Evolutionary conservation across 2,329 filamentous ascomycete genomes (phyloP).

Genomic region (Trichoderma citrinoviride): DNA sequence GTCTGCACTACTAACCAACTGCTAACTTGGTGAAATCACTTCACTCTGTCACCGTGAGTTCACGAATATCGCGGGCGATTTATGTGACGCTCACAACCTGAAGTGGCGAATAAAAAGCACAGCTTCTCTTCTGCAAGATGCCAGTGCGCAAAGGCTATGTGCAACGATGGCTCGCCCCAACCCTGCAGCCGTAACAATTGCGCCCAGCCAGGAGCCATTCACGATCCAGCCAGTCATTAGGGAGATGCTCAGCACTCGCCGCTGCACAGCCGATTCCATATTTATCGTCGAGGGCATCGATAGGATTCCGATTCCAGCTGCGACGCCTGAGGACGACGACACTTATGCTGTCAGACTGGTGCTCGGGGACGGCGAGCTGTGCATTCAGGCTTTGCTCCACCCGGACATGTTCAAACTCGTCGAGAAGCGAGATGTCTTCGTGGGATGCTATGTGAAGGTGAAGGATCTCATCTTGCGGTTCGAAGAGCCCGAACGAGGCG

Average conservation of each 20-base stretch:
- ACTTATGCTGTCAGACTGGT: slow-evolving; percentile 49
- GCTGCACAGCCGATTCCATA: slow-evolving; percentile 47
- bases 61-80: not conserved
- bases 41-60: not conserved
- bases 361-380: slow-evolving; percentile 53
- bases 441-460: slow-evolving; percentile 51
- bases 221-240: slow-evolving; percentile 42
- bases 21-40: not conserved
- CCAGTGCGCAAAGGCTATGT: not conserved
- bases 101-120: not conserved
- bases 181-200: slow-evolving; percentile 30
- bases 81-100: not conserved
- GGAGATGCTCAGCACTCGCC: slow-evolving; percentile 49
- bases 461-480: slow-evolving; percentile 38
- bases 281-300: slow-evolving; percentile 51
- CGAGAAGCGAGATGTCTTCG: slow-evolving; percentile 43
- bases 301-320: slow-evolving; percentile 30
- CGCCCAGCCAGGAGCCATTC: slow-evolving; percentile 29
- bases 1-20: not conserved
- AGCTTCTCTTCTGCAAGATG: not conserved
- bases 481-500: not conserved
- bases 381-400: slow-evolving; percentile 51
- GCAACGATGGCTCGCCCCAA: slow-evolving; percentile 30
- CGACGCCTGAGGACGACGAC: slow-evolving; percentile 32
- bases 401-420: slow-evolving; percentile 49